Evolutionary conservation across 1,139 yeast species (phyloP).

Genomic region (Suhomyces ambrosiae): DNA sequence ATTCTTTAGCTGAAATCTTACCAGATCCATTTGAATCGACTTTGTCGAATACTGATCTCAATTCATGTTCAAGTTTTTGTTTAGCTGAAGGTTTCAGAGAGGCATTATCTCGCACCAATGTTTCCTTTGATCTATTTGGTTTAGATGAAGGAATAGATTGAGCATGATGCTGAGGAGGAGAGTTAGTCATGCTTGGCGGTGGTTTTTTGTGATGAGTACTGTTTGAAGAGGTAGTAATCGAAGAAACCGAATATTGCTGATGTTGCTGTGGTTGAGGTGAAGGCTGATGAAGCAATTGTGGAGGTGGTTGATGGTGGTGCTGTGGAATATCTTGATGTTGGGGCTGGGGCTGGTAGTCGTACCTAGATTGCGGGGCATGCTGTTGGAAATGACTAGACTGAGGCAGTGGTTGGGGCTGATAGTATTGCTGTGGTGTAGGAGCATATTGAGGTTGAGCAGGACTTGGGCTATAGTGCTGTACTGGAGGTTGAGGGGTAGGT

Average conservation of each 20-base stretch:
- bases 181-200: slow-evolving; percentile 13
- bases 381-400: slow-evolving; percentile 13
- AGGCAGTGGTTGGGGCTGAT: slow-evolving; percentile 13
- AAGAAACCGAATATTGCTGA: slow-evolving; percentile 2
- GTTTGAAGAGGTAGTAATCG: slow-evolving; percentile 2
- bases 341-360: slow-evolving; percentile 15
- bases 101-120: slow-evolving; percentile 9
- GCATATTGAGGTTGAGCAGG: slow-evolving; percentile 17
- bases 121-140: slow-evolving; percentile 8
- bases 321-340: slow-evolving; percentile 16
- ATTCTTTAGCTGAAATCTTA: slow-evolving; percentile 57
- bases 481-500: slow-evolving; percentile 19
- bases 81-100: slow-evolving; percentile 23
- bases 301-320: slow-evolving; percentile 15
- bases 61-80: slow-evolving; percentile 50
- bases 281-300: slow-evolving; percentile 6
- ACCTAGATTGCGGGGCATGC: slow-evolving; percentile 14
- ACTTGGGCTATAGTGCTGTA: slow-evolving; percentile 9
- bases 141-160: slow-evolving; percentile 6
- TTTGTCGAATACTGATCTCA: slow-evolving; percentile 55
- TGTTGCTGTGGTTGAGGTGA: slow-evolving; percentile 10
- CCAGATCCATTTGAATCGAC: slow-evolving; percentile 61
- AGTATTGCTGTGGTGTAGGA: slow-evolving; percentile 22
- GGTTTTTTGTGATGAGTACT: slow-evolving; percentile 16
- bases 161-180: slow-evolving; percentile 9